phyloP scores from a whole-genome alignment of 2,329 filamentous ascomycete species.

The Fusarium bactridioides region DNA sequence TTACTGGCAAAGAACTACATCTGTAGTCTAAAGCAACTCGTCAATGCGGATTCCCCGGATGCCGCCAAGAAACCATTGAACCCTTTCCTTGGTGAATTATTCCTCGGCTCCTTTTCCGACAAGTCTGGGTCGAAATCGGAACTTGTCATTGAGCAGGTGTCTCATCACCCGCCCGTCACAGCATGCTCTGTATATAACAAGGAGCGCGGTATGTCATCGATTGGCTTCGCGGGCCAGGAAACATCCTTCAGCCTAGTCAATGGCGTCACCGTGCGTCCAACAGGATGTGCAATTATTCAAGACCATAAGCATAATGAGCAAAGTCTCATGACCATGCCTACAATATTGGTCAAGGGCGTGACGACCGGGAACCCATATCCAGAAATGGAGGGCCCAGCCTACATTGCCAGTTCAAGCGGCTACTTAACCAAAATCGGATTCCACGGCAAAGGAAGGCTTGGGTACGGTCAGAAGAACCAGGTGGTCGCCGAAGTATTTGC shows the following conservation, averaged over 20 bases:
- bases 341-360: constrained; percentile 12
- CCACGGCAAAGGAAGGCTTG: constrained; percentile 1
- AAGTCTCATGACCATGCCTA: constrained; percentile 16
- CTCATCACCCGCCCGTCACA: constrained; percentile 62
- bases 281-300: constrained; percentile 10
- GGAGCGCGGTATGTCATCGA: constrained; percentile 14
- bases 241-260: constrained; percentile 13
- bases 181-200: constrained; percentile 41
- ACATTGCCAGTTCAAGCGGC: constrained; percentile 13
- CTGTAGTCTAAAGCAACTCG: constrained; percentile 11
- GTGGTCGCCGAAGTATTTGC: constrained; percentile 9
- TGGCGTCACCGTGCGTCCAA: constrained; percentile 7
- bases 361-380: constrained; percentile 9
- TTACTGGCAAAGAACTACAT: constrained; percentile 15
- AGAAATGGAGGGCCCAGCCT: constrained; percentile 4
- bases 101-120: constrained; percentile 52
- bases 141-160: constrained; percentile 56
- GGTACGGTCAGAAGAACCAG: constrained; percentile 11
- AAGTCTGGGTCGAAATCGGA: constrained; percentile 37
- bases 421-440: constrained; percentile 14
- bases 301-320: constrained; percentile 9
- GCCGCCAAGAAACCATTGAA: constrained; percentile 58
- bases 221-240: constrained; percentile 9
- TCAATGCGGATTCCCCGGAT: constrained; percentile 3
- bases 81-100: constrained; percentile 61